Base-by-base conservation (phyloP, 345 rosid genomes). In the Boechera divaricarpa region DNA sequence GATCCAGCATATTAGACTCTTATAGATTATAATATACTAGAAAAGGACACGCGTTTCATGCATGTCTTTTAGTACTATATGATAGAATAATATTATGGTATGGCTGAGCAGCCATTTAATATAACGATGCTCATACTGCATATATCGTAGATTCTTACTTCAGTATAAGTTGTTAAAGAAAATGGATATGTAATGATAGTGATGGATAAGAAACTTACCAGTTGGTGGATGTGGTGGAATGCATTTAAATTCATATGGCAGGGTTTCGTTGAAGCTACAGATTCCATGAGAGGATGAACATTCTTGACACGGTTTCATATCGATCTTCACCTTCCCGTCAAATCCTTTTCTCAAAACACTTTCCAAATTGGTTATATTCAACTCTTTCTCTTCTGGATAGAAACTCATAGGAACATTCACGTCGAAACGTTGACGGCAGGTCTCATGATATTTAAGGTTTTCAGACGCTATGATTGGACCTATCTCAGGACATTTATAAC, bases 321-420 rank as follows among this genome's bases (percentile, higher is more conserved):
- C 31, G 24, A 70, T n/a, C 59, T 48, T 79, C 82, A 82, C 36
- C 35, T 35, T 52, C 48, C 81, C 79, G 62, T 81, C 74, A 32
- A 86, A 80, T 6, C 82, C 87, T 44, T 18, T 1, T 7, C 10
- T 11, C 21, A 76, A 1, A 21, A 16, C 58, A 52, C 10, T 10
- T 74, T 62, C 66, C 39, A 63, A 10, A 2, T 0, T 2, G 1
- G 15, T 7, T 2, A 16, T 0, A 18, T n/a, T 13, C 5, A 15
- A 1, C 0, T 5, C 10, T 6, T 1, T 6, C 28, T 38, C 3
- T 3, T 41, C 1, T n/a, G 16, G 0, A 26, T n/a, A 13, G 3
- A 65, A 32, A 8, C 59, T 26, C 21, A 0, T 4, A 13, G 66
- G 69, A 55, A 82, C 69, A 2, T 58, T 38, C 10, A 79, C 10